These are phyloP conservation scores for Scedosporium apiospermum DNA, from an alignment of 2,329 filamentous ascomycete species.

Conservation along the genomic window DNA sequence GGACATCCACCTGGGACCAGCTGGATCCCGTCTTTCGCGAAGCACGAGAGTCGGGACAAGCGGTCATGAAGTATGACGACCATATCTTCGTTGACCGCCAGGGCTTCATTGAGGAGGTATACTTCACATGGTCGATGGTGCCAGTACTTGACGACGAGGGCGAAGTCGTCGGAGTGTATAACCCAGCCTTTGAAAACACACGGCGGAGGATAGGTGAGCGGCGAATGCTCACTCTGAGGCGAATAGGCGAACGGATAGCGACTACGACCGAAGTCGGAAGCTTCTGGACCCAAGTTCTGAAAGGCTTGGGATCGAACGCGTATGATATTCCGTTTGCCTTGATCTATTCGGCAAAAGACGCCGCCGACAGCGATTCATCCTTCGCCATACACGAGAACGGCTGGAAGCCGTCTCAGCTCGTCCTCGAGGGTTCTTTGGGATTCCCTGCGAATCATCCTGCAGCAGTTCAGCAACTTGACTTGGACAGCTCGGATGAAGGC, in stretches of 20 bases:
- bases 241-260: constrained; percentile 67
- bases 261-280: constrained; percentile 60
- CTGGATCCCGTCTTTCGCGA: constrained; percentile 59
- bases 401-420: constrained; percentile 50
- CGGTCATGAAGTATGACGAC: constrained; percentile 79
- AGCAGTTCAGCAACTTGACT: constrained; percentile 53
- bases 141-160: constrained; percentile 68
- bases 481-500: constrained; percentile 59
- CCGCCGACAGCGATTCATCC: constrained; percentile 55
- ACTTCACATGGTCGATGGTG: constrained; percentile 76
- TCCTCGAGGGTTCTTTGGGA: constrained; percentile 64
- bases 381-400: constrained; percentile 62
- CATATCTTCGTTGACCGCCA: constrained; percentile 62
- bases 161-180: constrained; percentile 66
- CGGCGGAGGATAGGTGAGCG: constrained; percentile 68
- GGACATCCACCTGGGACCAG: constrained; percentile 66
- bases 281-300: constrained; percentile 64
- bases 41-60: constrained; percentile 61
- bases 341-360: constrained; percentile 57
- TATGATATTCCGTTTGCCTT: constrained; percentile 68
- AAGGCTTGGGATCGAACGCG: constrained; percentile 64
- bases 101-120: constrained; percentile 66
- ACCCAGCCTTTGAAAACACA: constrained; percentile 75
- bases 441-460: constrained; percentile 54
- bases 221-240: constrained; percentile 68